phyloP scores from a whole-genome alignment of 2,329 filamentous ascomycete species.

The Aaosphaeria pasadenensis region DNA sequence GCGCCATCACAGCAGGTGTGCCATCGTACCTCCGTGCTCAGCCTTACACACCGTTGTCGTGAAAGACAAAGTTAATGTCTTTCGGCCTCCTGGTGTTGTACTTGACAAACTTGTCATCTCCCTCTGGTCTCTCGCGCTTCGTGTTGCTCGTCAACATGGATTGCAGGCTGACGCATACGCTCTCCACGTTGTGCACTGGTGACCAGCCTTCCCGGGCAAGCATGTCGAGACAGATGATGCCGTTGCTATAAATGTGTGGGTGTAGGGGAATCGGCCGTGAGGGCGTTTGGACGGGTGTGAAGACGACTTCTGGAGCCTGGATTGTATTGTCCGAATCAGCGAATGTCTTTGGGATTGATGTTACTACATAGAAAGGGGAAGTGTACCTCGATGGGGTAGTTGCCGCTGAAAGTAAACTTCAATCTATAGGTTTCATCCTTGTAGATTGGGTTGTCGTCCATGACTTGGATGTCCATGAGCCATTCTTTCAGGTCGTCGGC shows the following conservation, averaged over 20 bases:
- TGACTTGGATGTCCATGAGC: constrained; percentile 86
- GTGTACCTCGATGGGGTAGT: constrained; percentile 76
- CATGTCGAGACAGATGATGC: constrained; percentile 95
- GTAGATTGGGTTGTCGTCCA: constrained; percentile 90
- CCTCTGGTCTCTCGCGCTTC: constrained; percentile 84
- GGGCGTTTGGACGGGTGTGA: constrained; percentile 58
- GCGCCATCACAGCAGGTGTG: too few species aligned
- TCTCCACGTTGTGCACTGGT: constrained; percentile 95
- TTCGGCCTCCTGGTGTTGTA: constrained; percentile 75
- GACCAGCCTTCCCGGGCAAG: constrained; percentile 88
- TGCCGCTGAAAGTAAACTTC: constrained; percentile 78
- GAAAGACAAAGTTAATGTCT: constrained; percentile 92
- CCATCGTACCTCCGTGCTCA: not conserved
- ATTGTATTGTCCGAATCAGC: not conserved
- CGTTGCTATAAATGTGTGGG: constrained; percentile 97
- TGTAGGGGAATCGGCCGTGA: constrained; percentile 76
- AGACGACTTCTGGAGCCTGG: constrained; percentile 91
- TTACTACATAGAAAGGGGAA: not conserved
- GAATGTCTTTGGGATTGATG: not conserved
- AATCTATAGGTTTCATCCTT: constrained; percentile 74
- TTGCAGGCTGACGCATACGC: constrained; percentile 93
- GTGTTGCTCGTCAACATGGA: constrained; percentile 97
- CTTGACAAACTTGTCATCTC: constrained; percentile 84
- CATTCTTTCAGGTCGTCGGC: constrained; percentile 85
- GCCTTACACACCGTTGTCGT: constrained; percentile 66